Base-by-base conservation (phyloP, 177 flowering plant species). In the Vitis hybrid region DNA sequence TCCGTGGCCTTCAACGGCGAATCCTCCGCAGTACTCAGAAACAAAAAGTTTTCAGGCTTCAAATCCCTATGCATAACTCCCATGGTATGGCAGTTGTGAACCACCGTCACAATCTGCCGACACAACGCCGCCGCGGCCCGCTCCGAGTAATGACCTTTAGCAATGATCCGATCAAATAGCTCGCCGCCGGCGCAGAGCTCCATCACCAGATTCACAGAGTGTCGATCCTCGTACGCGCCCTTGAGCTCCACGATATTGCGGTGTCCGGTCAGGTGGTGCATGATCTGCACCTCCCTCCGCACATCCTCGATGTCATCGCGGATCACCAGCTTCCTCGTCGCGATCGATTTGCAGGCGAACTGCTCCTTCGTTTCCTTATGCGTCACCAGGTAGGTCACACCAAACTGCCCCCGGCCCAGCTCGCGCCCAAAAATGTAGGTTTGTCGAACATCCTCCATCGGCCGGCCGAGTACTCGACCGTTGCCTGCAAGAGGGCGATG, bases 111-210 rank as follows among this genome's bases (percentile, higher is more conserved):
- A 8, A 94, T 94, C 90, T 92, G 92, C 50, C 93, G 74, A 62
- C 91, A 91, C 51, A 93, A 49, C 12, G 56, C 79, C 0, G 98
- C 98, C 0, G 99, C 99, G 2, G 90, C 93, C 0, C 91, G 85
- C 70, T 94, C 99, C 5, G 97, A 90, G 64, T 94, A 94, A 72
- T 93, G 98, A 0, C 99, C 99, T 61, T 86, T 91, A 3, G 94
- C 86, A 51, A 94, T 89, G 72, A 94, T 94, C 85, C 99, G 84
- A 75, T 93, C 99, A 69, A 94, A 94, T 18, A 94, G 83, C 79
- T 94, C 99, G 1, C 99, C 99, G 7, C 99, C 99, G 8, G 87
- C 98, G 68, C 99, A 94, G 11, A 93, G 78, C 82, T 94, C 99
- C 99, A 94, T 94, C 6, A 94, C 82, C 52, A 93, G 69, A 66